Conservation (phyloP, 2,329 filamentous ascomycete genomes). For the Laburnicola sp. region DNA sequence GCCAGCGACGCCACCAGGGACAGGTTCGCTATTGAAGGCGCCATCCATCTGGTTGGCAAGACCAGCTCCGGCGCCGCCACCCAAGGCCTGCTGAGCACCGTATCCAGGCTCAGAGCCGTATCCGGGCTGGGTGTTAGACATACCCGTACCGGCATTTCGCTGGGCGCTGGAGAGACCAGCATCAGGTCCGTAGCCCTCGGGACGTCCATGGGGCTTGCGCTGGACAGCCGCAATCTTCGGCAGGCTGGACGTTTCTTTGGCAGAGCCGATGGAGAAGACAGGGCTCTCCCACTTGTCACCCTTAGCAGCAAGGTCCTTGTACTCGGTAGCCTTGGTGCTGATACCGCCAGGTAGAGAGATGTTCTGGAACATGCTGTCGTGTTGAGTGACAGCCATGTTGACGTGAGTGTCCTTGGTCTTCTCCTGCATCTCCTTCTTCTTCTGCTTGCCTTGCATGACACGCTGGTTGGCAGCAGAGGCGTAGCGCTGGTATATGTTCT, state of each 20-base stretch:
- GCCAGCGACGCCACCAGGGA: constrained; percentile 11
- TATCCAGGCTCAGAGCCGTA: no score
- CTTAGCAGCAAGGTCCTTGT: constrained; percentile 82
- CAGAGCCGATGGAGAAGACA: constrained; percentile 84
- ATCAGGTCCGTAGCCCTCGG: constrained; percentile 35
- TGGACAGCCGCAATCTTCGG: constrained; percentile 59
- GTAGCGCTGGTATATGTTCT: constrained; percentile 88
- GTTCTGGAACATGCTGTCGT: constrained; percentile 90
- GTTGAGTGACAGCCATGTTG: constrained; percentile 80
- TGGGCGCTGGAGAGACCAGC: constrained; percentile 16
- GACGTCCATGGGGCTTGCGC: constrained; percentile 61
- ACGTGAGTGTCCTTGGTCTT: constrained; percentile 67
- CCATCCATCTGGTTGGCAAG: constrained; percentile 53
- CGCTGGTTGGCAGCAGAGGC: constrained; percentile 73
- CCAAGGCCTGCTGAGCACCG: constrained; percentile 13
- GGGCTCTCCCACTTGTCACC: constrained; percentile 94
- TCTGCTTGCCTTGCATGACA: constrained; percentile 73
- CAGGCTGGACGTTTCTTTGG: constrained; percentile 71
- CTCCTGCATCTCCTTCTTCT: constrained; percentile 63
- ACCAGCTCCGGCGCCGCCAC: constrained; percentile 25
- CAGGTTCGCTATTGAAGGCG: constrained; percentile 40
- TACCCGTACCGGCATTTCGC: constrained; percentile 1
- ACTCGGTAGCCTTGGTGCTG: constrained; percentile 91
- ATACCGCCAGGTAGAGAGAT: constrained; percentile 85
- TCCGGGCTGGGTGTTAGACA: constrained; percentile 5